Evolutionary conservation across 2,329 filamentous ascomycete genomes (phyloP).

Genomic region (Zymoseptoria passerinii): DNA sequence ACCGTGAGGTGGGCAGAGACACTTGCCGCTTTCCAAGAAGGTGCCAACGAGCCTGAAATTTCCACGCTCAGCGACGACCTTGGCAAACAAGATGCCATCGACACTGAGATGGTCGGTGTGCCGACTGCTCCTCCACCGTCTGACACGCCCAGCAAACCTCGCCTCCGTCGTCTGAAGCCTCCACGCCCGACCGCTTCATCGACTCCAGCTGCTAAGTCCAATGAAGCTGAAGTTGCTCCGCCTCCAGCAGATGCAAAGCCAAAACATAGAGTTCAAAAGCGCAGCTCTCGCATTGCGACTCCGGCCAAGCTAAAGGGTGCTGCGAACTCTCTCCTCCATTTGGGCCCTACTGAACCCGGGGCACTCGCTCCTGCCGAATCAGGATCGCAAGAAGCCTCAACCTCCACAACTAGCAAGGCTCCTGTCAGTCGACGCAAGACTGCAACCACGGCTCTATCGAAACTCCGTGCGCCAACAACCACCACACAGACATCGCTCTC

Average conservation of each 20-base stretch:
- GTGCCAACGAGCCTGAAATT: constrained; percentile 11
- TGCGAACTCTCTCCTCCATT: background rate
- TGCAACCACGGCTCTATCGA: constrained; percentile 14
- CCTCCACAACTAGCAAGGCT: background rate
- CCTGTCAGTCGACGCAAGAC: background rate
- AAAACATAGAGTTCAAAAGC: constrained; percentile 13
- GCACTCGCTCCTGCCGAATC: background rate
- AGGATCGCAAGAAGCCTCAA: background rate
- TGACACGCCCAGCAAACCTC: constrained; percentile 27
- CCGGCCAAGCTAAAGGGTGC: constrained; percentile 23
- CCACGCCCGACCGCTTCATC: constrained; percentile 18
- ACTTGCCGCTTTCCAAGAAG: constrained; percentile 39
- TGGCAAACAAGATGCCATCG: constrained; percentile 1
- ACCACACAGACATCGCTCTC: background rate
- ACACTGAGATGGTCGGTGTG: constrained; percentile 3
- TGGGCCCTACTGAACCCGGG: background rate
- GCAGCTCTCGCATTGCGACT: constrained; percentile 28
- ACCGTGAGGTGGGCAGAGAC: constrained; percentile 40
- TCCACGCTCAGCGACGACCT: constrained; percentile 19
- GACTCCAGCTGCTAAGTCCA: constrained; percentile 3
- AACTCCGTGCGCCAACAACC: constrained; percentile 17
- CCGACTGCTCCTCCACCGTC: constrained; percentile 13
- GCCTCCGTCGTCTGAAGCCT: constrained; percentile 20
- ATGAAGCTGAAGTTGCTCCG: background rate
- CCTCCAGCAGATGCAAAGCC: constrained; percentile 4